These are phyloP conservation scores for Agapanthus africanus DNA, from an alignment of 106 monocot genomes.

Conservation along the genomic window DNA sequence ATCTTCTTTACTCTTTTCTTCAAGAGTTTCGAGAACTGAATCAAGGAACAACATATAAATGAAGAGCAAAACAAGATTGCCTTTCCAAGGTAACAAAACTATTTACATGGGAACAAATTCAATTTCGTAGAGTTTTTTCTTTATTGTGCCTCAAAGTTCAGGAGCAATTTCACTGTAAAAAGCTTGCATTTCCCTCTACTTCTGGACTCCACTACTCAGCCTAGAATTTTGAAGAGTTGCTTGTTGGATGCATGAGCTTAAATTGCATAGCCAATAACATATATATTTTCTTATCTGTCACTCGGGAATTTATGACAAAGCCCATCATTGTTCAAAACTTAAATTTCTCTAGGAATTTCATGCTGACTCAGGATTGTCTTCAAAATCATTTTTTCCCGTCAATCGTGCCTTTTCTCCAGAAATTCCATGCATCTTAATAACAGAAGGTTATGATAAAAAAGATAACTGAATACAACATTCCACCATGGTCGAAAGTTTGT, in stretches of 20 bases:
- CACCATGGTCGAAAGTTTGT: neutral
- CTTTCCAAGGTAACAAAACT: neutral
- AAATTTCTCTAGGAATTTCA: neutral
- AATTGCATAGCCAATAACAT: neutral
- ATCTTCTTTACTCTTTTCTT: constrained; percentile 34
- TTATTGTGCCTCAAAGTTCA: neutral
- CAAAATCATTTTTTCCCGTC: neutral
- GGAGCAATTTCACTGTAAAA: neutral
- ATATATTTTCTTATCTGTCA: neutral
- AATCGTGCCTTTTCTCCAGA: too few relatives aligned
- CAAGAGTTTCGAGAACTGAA: constrained; percentile 35
- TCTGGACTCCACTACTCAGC: neutral
- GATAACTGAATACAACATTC: neutral
- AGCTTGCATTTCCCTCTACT: neutral
- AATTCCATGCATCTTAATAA: neutral
- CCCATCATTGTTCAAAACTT: neutral
- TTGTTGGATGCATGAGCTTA: neutral
- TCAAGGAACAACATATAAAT: neutral
- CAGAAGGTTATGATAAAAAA: neutral
- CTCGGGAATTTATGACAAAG: neutral
- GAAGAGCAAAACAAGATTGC: neutral
- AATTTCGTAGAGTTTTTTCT: neutral
- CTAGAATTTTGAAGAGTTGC: neutral
- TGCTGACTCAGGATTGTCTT: neutral
- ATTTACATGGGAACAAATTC: neutral